Conservation (phyloP, 1,284 basidiomycete genomes). For the Coniferiporia sulphurascens region DNA sequence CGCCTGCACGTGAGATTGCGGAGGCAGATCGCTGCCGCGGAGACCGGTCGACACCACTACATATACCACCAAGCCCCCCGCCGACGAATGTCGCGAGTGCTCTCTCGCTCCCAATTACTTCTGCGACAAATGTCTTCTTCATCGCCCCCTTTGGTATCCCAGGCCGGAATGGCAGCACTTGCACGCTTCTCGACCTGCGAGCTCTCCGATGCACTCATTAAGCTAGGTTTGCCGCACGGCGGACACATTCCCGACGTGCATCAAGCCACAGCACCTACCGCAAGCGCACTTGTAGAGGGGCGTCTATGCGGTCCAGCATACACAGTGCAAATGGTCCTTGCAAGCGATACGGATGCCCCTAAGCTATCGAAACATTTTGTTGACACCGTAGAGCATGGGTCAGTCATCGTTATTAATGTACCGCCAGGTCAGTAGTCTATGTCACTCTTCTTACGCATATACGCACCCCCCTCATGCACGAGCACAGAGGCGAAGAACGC, state of each 20-base stretch:
- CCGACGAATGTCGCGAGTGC: conserved; percentile 4
- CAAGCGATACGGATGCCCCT: conserved; percentile 58
- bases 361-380: conserved; percentile 78
- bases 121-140: conserved; percentile 10
- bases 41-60: background rate
- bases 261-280: conserved; percentile 82
- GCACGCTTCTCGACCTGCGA: conserved; percentile 67
- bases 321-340: conserved; percentile 84
- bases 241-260: conserved; percentile 82
- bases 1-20: too few relatives aligned
- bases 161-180: conserved; percentile 25
- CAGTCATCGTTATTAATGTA: conserved; percentile 74
- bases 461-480: too few relatives aligned
- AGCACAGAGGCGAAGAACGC: conserved; percentile 71
- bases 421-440: conserved; percentile 55
- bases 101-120: conserved; percentile 2
- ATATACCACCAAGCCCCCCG: background rate
- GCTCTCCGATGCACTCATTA: conserved; percentile 88
- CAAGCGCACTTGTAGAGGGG: conserved; percentile 35
- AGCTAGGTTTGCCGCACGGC: conserved; percentile 71
- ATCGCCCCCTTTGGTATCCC: conserved; percentile 13
- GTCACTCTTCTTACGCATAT: conserved; percentile 1
- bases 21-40: too few relatives aligned
- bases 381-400: conserved; percentile 66
- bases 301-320: conserved; percentile 73